phyloP scores from a whole-genome alignment of 2,329 filamentous ascomycete genomes.

The Plectosphaerella sp. region DNA sequence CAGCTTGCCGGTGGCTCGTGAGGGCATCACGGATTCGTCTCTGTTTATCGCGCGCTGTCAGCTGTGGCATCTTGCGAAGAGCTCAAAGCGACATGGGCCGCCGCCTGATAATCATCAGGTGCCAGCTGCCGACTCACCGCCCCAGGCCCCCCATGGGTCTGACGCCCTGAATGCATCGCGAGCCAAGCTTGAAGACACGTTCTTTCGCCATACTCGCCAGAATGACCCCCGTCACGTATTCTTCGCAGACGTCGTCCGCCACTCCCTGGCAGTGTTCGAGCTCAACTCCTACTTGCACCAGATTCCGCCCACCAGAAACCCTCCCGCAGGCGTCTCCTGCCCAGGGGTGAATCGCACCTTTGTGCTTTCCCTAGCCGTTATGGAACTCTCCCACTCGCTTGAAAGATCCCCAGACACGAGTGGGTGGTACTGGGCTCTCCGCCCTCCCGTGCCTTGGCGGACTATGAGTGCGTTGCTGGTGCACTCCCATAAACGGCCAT shows the following conservation, averaged over 20 bases:
- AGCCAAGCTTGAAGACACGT: not conserved
- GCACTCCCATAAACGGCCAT: slow-evolving; percentile 30
- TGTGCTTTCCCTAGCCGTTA: not conserved
- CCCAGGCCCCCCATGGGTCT: not conserved
- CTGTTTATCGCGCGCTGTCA: slow-evolving; percentile 29
- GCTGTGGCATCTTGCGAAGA: slow-evolving; percentile 14
- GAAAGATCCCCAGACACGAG: not conserved
- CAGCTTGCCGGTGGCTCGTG: slow-evolving; percentile 13
- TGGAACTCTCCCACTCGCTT: not conserved
- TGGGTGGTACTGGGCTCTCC: not conserved
- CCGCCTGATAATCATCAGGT: too few species aligned
- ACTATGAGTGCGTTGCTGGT: not conserved
- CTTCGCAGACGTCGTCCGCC: not conserved
- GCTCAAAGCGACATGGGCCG: not conserved
- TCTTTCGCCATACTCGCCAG: not conserved
- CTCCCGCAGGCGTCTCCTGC: not conserved
- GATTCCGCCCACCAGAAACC: not conserved
- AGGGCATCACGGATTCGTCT: slow-evolving; percentile 30
- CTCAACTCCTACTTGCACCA: not conserved
- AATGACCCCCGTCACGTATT: not conserved
- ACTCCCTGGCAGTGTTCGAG: not conserved
- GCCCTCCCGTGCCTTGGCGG: not conserved
- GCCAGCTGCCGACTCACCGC: not conserved
- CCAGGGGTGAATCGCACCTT: not conserved
- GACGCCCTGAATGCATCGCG: not conserved